Evolutionary conservation across 148 eudicot species (phyloP).

Genomic region (Rhododendron vialii): DNA sequence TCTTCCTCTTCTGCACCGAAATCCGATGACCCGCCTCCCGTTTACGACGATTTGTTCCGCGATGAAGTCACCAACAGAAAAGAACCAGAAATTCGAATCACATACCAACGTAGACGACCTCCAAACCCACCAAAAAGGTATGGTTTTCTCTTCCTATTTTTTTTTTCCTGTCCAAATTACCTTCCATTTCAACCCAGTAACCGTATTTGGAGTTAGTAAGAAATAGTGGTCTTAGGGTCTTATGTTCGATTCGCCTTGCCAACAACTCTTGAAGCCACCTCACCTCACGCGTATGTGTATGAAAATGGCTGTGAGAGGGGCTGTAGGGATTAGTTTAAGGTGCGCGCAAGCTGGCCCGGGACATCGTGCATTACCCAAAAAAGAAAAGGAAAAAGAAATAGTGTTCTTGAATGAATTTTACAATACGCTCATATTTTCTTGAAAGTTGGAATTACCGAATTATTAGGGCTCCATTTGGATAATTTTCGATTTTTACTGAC

Average conservation of each 20-base stretch:
- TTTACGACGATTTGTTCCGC: slow-evolving; percentile 18
- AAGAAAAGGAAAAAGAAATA: background rate
- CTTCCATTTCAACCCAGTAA: background rate
- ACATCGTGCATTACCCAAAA: background rate
- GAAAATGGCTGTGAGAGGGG: background rate
- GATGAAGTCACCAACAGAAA: slow-evolving; percentile 9
- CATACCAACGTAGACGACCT: slow-evolving; percentile 46
- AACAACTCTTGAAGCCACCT: no score
- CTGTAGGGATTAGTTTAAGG: background rate
- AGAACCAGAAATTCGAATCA: slow-evolving; percentile 40
- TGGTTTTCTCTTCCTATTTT: background rate
- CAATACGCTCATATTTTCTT: background rate
- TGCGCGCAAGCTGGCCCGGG: background rate
- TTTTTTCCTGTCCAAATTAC: background rate
- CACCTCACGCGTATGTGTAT: background rate
- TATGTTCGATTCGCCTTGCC: background rate
- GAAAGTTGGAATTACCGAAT: no score
- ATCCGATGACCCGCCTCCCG: slow-evolving; percentile 12
- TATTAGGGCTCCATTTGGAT: background rate
- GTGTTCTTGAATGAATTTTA: background rate
- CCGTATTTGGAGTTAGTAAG: background rate
- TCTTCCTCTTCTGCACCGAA: slow-evolving; percentile 17
- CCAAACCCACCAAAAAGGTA: slow-evolving; percentile 23
- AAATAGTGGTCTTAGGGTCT: background rate
- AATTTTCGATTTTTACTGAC: background rate